Evolutionary conservation across 164 flowering plant species (phyloP).

Genomic region (grape (Vitis vinifera)): ASM3070453v1 NC_081808.1:22922501-22923000

Average conservation of each 20-base stretch:
- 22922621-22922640: not conserved
- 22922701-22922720: not conserved
- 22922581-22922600: not conserved
- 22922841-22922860: no score
- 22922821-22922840: not conserved
- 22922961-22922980: no score
- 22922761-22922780: constrained; percentile 1
- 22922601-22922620: not conserved
- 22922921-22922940: no score
- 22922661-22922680: not conserved
- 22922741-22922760: not conserved
- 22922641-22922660: not conserved
- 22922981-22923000: no score
- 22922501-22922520: no score
- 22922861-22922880: no score
- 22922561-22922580: not conserved
- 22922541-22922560: not conserved
- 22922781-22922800: constrained; percentile 13
- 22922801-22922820: not conserved
- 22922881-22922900: no score
- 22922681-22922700: not conserved
- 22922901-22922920: no score
- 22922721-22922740: not conserved
- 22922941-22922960: no score
- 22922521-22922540: no score